A percentile compares a stretch with the other conserved stretches of the same genome.
Conservation (phyloP, 179 eudicot species). For the Silene coronaria region DNA sequence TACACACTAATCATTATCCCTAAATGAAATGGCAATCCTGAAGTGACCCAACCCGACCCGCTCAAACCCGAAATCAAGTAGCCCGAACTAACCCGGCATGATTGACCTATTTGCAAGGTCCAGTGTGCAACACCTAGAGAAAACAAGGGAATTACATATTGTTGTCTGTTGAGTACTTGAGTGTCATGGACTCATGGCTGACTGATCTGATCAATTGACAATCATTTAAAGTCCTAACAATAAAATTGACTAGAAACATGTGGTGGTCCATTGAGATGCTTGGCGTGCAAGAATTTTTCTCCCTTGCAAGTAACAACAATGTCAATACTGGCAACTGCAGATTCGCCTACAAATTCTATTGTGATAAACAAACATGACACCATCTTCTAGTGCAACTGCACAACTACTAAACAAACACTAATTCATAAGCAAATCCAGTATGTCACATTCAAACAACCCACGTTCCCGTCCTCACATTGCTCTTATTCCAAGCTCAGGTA, state of each 20-base stretch:
- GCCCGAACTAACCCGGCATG: no score
- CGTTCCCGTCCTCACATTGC: conserved; percentile 19
- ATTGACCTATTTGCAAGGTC: no score
- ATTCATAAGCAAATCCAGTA: neutral
- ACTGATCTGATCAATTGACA: neutral
- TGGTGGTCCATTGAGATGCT: conserved; percentile 4
- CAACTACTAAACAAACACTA: neutral
- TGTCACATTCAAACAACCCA: conserved; percentile 12
- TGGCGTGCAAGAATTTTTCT: conserved; percentile 21
- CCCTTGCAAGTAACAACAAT: neutral
- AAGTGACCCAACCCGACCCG: no score
- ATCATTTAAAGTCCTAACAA: neutral
- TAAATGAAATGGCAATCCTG: no score
- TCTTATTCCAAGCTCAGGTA: conserved; percentile 30
- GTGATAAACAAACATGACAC: neutral
- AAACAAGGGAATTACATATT: no score
- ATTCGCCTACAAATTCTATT: neutral
- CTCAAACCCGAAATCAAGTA: no score
- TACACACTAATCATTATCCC: no score
- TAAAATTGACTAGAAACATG: neutral
- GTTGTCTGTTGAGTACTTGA: no score
- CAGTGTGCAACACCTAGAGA: no score
- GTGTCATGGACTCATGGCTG: no score
- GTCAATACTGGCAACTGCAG: neutral
- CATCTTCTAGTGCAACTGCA: neutral